phyloP scores from a whole-genome alignment of 345 rosid genomes.

The Populus nigra region DNA sequence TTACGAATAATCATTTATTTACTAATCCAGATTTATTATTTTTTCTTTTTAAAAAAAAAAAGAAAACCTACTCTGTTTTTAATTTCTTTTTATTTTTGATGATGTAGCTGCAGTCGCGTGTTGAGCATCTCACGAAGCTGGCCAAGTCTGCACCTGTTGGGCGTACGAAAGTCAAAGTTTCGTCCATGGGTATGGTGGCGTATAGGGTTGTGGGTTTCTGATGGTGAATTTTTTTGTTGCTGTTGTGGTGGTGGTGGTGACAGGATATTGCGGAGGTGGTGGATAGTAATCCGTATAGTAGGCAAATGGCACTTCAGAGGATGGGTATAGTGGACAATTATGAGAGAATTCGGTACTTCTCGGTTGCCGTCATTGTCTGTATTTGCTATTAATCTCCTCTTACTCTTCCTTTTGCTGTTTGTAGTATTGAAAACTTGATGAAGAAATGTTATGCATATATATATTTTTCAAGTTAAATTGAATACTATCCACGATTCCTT shows the following conservation, averaged over 20 bases:
- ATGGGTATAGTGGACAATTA: conserved; percentile 94
- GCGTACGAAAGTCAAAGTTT: conserved; percentile 81
- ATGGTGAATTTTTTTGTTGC: neutral
- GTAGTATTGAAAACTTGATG: neutral
- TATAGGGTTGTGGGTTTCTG: neutral
- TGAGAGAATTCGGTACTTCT: conserved; percentile 81
- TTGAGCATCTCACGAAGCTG: conserved; percentile 48
- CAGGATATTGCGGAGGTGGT: conserved; percentile 96
- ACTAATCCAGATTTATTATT: no score
- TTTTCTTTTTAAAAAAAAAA: no score
- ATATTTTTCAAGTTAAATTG: no score
- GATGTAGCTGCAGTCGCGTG: conserved; percentile 58
- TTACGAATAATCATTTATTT: no score
- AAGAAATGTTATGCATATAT: no score
- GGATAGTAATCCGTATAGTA: conserved; percentile 93
- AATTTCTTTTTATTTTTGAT: neutral
- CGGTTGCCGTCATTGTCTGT: conserved; percentile 93
- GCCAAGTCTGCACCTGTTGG: conserved; percentile 50
- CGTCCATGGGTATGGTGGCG: neutral
- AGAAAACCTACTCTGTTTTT: neutral
- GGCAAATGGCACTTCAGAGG: conserved; percentile 99
- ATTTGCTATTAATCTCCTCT: conserved; percentile 35
- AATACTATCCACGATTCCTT: no score
- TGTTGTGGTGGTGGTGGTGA: conserved; percentile 5
- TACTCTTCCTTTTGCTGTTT: neutral